phyloP scores from a whole-genome alignment of 768 basidiomycete genomes.

The Boletellus ananas region DNA sequence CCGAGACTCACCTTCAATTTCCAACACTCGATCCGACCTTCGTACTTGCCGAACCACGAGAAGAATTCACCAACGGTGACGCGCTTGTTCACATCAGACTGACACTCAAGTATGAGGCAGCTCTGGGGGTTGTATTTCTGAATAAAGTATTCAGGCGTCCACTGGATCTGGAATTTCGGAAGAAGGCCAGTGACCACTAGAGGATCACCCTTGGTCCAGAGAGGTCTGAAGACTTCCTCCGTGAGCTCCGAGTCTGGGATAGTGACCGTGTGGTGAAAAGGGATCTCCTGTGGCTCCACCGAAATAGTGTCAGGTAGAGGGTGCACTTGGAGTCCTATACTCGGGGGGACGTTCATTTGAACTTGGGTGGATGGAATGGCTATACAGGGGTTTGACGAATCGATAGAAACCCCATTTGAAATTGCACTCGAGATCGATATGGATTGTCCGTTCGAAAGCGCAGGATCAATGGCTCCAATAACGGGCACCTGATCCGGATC shows the following conservation, averaged over 20 bases:
- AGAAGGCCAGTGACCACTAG: constrained; percentile 70
- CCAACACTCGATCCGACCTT: constrained; percentile 53
- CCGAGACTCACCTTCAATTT: constrained; percentile 65
- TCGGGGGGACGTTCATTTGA: constrained; percentile 1
- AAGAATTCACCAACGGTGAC: constrained; percentile 81
- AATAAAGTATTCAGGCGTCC: constrained; percentile 84
- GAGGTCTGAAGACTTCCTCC: constrained; percentile 54
- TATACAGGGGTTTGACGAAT: constrained; percentile 2
- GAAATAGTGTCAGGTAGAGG: constrained; percentile 3
- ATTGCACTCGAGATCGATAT: not conserved
- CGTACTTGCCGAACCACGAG: constrained; percentile 65
- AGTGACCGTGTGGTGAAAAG: constrained; percentile 43
- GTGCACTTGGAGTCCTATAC: constrained; percentile 4
- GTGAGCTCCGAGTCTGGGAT: constrained; percentile 50
- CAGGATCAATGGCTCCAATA: constrained; percentile 29
- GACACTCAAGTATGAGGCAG: constrained; percentile 79
- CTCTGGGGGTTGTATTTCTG: constrained; percentile 57
- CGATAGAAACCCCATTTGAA: constrained; percentile 13
- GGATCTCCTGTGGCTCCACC: constrained; percentile 34
- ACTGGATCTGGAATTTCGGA: constrained; percentile 59
- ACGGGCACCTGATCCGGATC: constrained; percentile 25
- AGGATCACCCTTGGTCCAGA: constrained; percentile 76
- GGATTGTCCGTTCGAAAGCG: constrained; percentile 19
- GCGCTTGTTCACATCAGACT: constrained; percentile 59
- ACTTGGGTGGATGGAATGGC: constrained; percentile 1